A percentile compares a stretch with the other conserved stretches of the same genome.
These are phyloP conservation scores for Drechslerella stenobrocha DNA, from an alignment of 2,329 filamentous ascomycete species.

Conservation along the genomic window DNA sequence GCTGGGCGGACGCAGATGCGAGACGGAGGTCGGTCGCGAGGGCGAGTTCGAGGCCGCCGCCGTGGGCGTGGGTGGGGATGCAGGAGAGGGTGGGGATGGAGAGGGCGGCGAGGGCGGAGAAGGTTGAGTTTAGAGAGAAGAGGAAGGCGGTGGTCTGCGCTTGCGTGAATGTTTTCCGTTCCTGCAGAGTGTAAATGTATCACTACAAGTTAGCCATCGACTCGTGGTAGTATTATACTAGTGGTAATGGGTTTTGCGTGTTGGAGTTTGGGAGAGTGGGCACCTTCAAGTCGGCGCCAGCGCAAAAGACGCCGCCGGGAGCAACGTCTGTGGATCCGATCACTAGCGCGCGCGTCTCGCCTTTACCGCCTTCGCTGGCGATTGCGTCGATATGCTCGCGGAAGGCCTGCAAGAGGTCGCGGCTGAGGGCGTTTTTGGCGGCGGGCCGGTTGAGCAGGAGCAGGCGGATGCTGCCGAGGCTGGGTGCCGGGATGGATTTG, in stretches of 20 bases:
- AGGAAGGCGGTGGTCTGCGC: conserved; percentile 79
- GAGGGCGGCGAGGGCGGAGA: conserved; percentile 72
- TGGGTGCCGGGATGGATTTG: conserved; percentile 68
- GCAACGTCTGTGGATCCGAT: conserved; percentile 75
- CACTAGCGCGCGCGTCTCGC: conserved; percentile 74
- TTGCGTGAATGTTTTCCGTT: conserved; percentile 48
- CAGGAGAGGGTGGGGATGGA: conserved; percentile 89
- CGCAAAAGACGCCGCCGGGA: conserved; percentile 71
- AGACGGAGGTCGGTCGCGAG: conserved; percentile 88
- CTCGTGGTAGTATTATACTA: too few relatives aligned
- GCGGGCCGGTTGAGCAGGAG: conserved; percentile 82
- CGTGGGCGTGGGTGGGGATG: conserved; percentile 81
- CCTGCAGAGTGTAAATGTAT: conserved; percentile 9
- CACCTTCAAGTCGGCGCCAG: conserved; percentile 83
- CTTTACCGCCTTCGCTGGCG: conserved; percentile 63
- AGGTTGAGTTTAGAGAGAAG: conserved; percentile 71
- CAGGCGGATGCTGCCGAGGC: conserved; percentile 80
- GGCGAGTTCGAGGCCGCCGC: conserved; percentile 90
- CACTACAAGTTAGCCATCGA: not conserved
- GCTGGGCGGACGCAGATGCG: conserved; percentile 73
- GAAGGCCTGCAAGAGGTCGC: conserved; percentile 72
- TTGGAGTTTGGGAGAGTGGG: conserved; percentile 6
- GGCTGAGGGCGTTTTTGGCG: conserved; percentile 89
- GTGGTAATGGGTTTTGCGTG: not conserved
- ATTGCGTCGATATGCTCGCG: conserved; percentile 73